Base-by-base conservation (phyloP, 2,329 filamentous ascomycete genomes). In the Aureobasidium musti region DNA sequence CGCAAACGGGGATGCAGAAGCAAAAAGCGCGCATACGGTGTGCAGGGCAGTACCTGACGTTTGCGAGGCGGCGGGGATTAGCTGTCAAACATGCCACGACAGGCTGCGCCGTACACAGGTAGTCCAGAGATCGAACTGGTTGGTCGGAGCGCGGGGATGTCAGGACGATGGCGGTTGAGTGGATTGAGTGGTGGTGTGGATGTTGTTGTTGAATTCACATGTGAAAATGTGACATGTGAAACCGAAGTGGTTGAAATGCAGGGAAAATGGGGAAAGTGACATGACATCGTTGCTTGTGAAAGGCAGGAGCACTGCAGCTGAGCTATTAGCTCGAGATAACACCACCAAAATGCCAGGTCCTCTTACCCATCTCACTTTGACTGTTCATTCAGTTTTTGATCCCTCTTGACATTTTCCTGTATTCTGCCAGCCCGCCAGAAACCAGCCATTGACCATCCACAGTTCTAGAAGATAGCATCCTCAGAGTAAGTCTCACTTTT, bases 51-150 rank as follows among this genome's bases (percentile, higher is more conserved):
- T 63, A 37, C 59, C 59, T 63, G 59, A 23, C 59, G 52, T 37
- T 41, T 63, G 52, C 59, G 43, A 50, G 59, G 45, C 59, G 33
- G 59, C 33, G 39, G 57, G 41, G 41, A 17, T 10, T 47, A 45
- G 57, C 57, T 61, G 59, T 63, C 59, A 50, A 52, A 63, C 59
- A 39, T 63, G 59, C 21, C 59, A 63, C 59, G 59, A 63, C 59
- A 63, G 43, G 45, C 33, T 37, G 45, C 59, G 33, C 26, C 33
- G 59, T 50, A 50, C 54, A 28, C n/a, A n/a, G n/a, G n/a, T n/a
- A n/a, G n/a, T n/a, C n/a, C n/a, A n/a, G n/a, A 33, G 59, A 50
- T 50, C 30, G n/a, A 61, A 63, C 52, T 17, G 59, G 59, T 50
- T 28, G 45, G 21, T 63, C 14, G 59, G 23, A 61, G 41, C n/a